Conservation (phyloP, 169 alveolate genomes). For the Cryptosporidium ubiquitum region DNA sequence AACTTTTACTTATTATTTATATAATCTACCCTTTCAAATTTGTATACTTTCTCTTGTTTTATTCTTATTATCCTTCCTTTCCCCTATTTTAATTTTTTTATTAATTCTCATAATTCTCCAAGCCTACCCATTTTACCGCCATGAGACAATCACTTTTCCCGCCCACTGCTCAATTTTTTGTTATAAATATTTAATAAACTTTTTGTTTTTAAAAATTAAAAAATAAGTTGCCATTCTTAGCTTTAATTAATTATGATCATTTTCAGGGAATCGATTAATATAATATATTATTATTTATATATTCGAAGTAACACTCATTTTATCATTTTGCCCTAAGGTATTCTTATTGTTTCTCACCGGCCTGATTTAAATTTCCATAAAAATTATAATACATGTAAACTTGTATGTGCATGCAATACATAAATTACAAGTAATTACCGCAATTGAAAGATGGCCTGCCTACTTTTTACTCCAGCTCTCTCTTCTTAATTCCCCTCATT, state of each 20-base stretch:
- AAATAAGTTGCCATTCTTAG: not conserved
- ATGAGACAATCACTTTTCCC: slow-evolving; percentile 47
- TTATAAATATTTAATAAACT: too few species aligned
- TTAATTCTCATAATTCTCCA: not conserved
- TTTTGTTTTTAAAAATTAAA: too few species aligned
- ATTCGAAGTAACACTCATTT: too few species aligned
- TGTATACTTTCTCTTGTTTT: not conserved
- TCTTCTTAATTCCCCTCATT: not conserved
- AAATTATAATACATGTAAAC: too few species aligned
- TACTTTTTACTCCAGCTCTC: not conserved
- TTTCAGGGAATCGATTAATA: too few species aligned
- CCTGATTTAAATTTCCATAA: too few species aligned
- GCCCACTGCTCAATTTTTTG: not conserved
- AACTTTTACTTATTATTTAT: not conserved
- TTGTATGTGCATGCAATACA: not conserved
- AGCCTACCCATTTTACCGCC: slow-evolving; percentile 44
- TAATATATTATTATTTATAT: too few species aligned
- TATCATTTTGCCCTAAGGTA: too few species aligned
- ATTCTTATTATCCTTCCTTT: not conserved
- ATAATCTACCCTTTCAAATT: not conserved
- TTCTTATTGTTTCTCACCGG: not conserved
- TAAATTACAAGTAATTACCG: not conserved
- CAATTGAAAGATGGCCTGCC: not conserved
- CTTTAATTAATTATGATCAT: too few species aligned
- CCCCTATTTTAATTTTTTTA: not conserved